phyloP scores from a whole-genome alignment of 2,329 filamentous ascomycete genomes.

The Trichoderma sp. region DNA sequence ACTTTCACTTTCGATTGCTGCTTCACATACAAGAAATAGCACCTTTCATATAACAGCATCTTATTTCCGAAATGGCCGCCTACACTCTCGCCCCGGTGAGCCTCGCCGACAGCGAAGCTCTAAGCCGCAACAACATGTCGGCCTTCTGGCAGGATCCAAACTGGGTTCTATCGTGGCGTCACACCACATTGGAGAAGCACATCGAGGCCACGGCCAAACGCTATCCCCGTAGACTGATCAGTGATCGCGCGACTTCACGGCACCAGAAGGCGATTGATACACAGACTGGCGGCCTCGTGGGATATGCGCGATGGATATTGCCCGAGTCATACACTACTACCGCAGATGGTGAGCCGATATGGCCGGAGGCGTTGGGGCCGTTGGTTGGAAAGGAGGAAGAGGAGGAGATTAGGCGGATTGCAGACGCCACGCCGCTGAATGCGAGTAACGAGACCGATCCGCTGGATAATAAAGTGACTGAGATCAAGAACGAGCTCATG shows the following conservation, averaged over 20 bases:
- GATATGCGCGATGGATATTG: conserved; percentile 34
- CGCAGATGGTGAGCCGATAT: conserved; percentile 14
- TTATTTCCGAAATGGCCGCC: not conserved
- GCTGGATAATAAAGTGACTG: not conserved
- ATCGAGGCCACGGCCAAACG: not conserved
- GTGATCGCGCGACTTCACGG: conserved; percentile 29
- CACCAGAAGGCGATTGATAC: conserved; percentile 34
- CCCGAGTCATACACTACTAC: conserved; percentile 27
- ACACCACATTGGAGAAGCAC: conserved; percentile 12
- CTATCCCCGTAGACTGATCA: conserved; percentile 27
- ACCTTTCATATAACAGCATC: too few species aligned
- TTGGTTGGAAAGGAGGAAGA: conserved; percentile 23
- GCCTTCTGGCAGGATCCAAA: conserved; percentile 16
- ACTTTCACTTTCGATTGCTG: not conserved
- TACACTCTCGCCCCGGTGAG: conserved; percentile 11
- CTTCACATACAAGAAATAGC: too few species aligned
- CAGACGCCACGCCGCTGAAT: conserved; percentile 28
- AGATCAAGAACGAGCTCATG: not conserved
- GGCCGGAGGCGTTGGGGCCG: conserved; percentile 25
- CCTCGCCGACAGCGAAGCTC: not conserved
- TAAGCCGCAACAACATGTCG: conserved; percentile 23
- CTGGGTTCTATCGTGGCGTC: conserved; percentile 12
- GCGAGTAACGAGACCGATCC: conserved; percentile 24
- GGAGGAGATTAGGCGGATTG: conserved; percentile 17
- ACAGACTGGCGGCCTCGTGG: conserved; percentile 32